Percentiles rank a stretch among this genome's conserved stretches.
Evolutionary conservation across 495 filamentous ascomycete genomes (phyloP).

Genomic region (Pyronema omphalodes): DNA sequence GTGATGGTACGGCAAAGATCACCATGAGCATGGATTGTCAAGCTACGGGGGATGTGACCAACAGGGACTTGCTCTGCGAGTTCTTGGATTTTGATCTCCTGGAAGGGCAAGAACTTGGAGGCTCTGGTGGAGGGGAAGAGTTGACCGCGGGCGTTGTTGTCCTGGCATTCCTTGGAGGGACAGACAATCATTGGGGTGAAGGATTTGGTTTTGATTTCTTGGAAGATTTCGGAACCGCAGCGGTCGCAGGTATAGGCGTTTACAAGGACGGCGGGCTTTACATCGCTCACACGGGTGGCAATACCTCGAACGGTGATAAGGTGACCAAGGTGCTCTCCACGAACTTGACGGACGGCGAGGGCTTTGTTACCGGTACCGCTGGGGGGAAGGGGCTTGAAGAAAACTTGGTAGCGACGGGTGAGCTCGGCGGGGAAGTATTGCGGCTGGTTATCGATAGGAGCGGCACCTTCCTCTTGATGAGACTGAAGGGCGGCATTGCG

Average conservation of each 20-base stretch:
- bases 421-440: slow-evolving; percentile 74
- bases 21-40: slow-evolving; percentile 82
- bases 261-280: slow-evolving; percentile 91
- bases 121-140: slow-evolving; percentile 83
- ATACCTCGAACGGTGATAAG: slow-evolving; percentile 93
- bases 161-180: slow-evolving; percentile 68
- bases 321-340: slow-evolving; percentile 76
- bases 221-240: slow-evolving; percentile 93
- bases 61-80: slow-evolving; percentile 96
- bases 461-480: slow-evolving; percentile 37
- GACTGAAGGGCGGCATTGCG: slow-evolving; percentile 59
- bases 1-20: slow-evolving; percentile 67
- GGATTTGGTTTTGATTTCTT: slow-evolving; percentile 80
- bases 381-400: slow-evolving; percentile 76
- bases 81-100: slow-evolving; percentile 97
- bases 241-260: slow-evolving; percentile 95
- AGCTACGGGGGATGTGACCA: slow-evolving; percentile 79
- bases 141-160: slow-evolving; percentile 82
- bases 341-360: slow-evolving; percentile 78
- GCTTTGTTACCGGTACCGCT: slow-evolving; percentile 54
- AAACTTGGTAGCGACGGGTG: slow-evolving; percentile 82
- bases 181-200: slow-evolving; percentile 73
- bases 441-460: slow-evolving; percentile 27
- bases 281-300: slow-evolving; percentile 84
- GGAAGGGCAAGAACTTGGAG: slow-evolving; percentile 92